Evolutionary conservation across 495 filamentous ascomycete genomes (phyloP), one percentile per base, ranked within the genome.

Genomic region (Xeromyces bisporus): DNA sequence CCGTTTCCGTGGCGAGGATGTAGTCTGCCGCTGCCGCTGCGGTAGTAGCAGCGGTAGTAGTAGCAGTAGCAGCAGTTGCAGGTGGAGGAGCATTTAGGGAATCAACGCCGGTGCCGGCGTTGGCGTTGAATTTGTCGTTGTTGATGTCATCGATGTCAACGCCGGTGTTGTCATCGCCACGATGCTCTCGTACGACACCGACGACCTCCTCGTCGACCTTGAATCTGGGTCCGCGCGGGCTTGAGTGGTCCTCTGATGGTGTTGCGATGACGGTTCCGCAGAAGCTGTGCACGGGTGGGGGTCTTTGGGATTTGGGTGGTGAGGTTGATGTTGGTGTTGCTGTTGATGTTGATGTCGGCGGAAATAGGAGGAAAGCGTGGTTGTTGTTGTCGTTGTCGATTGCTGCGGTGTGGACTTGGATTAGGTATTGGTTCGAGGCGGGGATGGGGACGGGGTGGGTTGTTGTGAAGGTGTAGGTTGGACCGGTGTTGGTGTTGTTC

Each of bases 401-500:
- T 12, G 70, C 61, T 12, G 65, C 61, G 7, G 71, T 57, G 26
- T 62, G 53, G 9, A 75, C 64, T 33, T 67, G 67, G 44, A 79
- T 62, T 4, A 77, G 60, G 35, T 75, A 71, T 38, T 75, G 62
- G 5, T 47, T 39, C 5, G 42, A 35, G 2, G 51, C 44, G 1
- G 60, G 58, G 21, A 48, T 47, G 2, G 61, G 58, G 0, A 47
- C 55, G n/a, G 59, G 48, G 35, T 51, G 40, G 40, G 55, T 40
- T 33, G 44, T 43, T 28, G 60, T 54, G 18, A 58, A 48, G 15
- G 36, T 23, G 23, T 36, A 29, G 10, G 26, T 18, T 23, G 21
- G 28, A n/a, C 33, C 35, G 33, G 3, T 42, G 26, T 8, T 23
- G 18, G 12, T 16, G 20, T 2, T 6, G 5, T 40, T 28, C 8